Evolutionary conservation across 306 rosid species (phyloP).

Genomic region (Cucurbita moschata): DNA sequence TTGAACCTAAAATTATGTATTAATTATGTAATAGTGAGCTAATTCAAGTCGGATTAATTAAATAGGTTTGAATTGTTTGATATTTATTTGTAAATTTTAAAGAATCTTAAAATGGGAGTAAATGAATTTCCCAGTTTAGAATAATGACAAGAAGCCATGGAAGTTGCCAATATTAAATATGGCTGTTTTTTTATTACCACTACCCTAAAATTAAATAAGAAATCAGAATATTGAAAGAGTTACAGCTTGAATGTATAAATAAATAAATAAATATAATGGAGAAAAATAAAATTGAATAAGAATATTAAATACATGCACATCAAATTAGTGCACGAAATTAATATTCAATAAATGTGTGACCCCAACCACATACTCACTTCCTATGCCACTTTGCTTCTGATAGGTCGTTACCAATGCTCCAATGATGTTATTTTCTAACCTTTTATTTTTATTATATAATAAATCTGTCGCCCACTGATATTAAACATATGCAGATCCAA

Average conservation of each 20-base stretch:
- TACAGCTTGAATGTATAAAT: neutral
- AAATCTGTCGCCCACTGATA: too few relatives aligned
- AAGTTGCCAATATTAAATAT: neutral
- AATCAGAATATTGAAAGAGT: neutral
- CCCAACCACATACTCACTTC: neutral
- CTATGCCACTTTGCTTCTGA: neutral
- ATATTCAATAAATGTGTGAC: slow-evolving; percentile 2
- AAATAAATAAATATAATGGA: neutral
- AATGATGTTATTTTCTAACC: neutral
- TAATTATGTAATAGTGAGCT: too few relatives aligned
- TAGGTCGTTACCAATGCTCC: slow-evolving; percentile 4
- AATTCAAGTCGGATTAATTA: too few relatives aligned
- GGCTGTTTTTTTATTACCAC: neutral
- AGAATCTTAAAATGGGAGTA: too few relatives aligned
- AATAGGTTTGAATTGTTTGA: too few relatives aligned
- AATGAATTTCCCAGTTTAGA: neutral
- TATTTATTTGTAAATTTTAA: too few relatives aligned
- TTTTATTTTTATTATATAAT: neutral
- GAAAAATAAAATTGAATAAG: neutral
- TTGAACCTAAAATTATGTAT: too few relatives aligned
- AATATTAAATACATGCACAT: neutral
- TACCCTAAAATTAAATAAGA: neutral
- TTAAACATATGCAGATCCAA: too few relatives aligned
- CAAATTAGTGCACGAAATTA: neutral
- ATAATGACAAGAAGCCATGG: slow-evolving; percentile 1